A percentile compares a stretch with the other conserved stretches of the same genome.
phyloP scores from a whole-genome alignment of 164 flowering plant genomes.

The Magnolia officinalis region DNA sequence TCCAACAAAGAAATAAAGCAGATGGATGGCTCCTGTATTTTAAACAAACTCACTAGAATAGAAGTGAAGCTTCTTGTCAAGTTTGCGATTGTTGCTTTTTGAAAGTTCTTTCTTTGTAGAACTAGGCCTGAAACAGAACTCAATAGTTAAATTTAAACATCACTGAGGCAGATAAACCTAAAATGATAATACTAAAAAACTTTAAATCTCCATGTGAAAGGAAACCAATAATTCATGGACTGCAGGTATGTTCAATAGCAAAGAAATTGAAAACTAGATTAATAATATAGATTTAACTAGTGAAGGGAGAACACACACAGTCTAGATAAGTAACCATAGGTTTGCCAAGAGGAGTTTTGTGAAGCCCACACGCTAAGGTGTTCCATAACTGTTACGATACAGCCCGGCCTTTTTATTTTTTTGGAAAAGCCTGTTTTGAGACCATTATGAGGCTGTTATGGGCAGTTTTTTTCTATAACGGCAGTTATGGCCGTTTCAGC shows the following conservation, averaged over 20 bases:
- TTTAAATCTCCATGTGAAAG: not conserved
- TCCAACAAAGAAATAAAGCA: not conserved
- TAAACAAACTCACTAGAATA: constrained; percentile 43
- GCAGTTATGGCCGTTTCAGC: too few relatives aligned
- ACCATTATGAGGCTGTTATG: too few relatives aligned
- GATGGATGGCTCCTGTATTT: not conserved
- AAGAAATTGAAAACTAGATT: too few relatives aligned
- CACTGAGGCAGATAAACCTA: not conserved
- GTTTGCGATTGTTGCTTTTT: constrained; percentile 32
- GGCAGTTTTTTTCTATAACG: too few relatives aligned
- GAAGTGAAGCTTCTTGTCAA: constrained; percentile 58
- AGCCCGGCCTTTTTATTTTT: too few relatives aligned
- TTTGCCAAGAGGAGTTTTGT: too few relatives aligned
- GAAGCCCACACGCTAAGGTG: too few relatives aligned
- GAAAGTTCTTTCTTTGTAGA: constrained; percentile 9
- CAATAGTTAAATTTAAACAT: not conserved
- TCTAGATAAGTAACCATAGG: not conserved
- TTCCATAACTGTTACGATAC: too few relatives aligned
- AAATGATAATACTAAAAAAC: not conserved
- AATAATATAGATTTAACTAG: not conserved
- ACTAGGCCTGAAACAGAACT: constrained; percentile 23
- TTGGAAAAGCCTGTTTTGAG: too few relatives aligned
- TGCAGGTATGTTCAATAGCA: not conserved
- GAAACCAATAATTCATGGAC: not conserved
- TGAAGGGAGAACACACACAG: not conserved